Base-by-base conservation (phyloP, 139 green algal species). In the Chlamydomonas asymmetrica region DNA sequence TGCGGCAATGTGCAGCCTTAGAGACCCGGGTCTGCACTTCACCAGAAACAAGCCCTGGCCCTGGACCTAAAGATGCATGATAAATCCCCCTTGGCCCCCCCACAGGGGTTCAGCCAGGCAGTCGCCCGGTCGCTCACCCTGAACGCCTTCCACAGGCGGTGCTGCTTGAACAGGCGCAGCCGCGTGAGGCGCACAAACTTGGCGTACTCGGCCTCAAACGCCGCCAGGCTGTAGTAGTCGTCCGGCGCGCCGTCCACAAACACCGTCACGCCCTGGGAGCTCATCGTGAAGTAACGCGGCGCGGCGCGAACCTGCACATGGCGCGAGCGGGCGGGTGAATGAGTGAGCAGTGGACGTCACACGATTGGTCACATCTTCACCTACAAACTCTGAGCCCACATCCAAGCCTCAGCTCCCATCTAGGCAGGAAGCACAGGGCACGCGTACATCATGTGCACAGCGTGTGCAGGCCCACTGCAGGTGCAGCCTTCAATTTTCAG, bases 241-340 rank as follows among this genome's bases (percentile, higher is more conserved):
- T 82, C 74, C n/a, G n/a, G n/a, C 32, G 37, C 27, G 52, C 76
- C 82, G 34, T 86, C 50, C 38, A 76, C 79, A 34, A 81, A 88
- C 56, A 85, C 83, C 0, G 88, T 93, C 18, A 94, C 83, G 29
- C 90, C 88, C 40, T 74, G 57, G 20, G 66, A 63, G 39, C 72
- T 85, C 72, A 90, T 89, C 10, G 87, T 93, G 81, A 80, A 89
- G 80, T 90, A 89, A n/a, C n/a, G n/a, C n/a, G n/a, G n/a, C n/a
- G n/a, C n/a, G n/a, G n/a, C n/a, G n/a, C n/a, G n/a, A n/a, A n/a
- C n/a, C n/a, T n/a, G n/a, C n/a, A n/a, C n/a, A n/a, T n/a, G n/a
- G n/a, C n/a, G n/a, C n/a, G n/a, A n/a, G n/a, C n/a, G n/a, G 27
- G 62, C 23, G 38, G 38, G 13, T 35, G 48, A 43, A 18, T 48